Conservation (phyloP, 371 early-diverging fungal genomes). For the Haplosporangium sp. region DNA sequence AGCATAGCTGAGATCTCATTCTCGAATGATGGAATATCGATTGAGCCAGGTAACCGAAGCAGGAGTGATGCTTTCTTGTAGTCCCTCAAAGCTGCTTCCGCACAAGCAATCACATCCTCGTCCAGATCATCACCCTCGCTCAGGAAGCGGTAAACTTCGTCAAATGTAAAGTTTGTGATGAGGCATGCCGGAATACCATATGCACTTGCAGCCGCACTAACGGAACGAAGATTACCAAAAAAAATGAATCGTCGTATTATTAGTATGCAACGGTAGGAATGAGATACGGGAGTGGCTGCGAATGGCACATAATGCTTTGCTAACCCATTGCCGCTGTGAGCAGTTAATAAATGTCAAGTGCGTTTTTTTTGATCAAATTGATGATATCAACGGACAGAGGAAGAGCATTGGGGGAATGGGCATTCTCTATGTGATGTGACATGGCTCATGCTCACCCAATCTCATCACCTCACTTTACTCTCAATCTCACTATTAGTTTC, state of each 20-base stretch:
- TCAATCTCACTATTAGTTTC: too few relatives aligned
- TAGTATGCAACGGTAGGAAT: too few relatives aligned
- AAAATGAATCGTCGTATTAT: neutral
- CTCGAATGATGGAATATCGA: conserved; percentile 75
- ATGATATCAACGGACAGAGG: too few relatives aligned
- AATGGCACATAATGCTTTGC: too few relatives aligned
- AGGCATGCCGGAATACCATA: conserved; percentile 73
- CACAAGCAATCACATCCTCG: conserved; percentile 62
- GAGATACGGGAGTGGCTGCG: too few relatives aligned
- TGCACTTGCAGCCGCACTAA: conserved; percentile 68
- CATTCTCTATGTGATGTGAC: too few relatives aligned
- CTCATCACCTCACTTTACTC: too few relatives aligned
- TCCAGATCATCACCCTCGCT: conserved; percentile 67
- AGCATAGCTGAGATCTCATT: conserved; percentile 42
- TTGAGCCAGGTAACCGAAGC: conserved; percentile 76
- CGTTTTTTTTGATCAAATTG: too few relatives aligned
- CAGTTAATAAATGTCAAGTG: too few relatives aligned
- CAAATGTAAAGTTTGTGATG: conserved; percentile 85
- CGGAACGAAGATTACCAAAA: neutral
- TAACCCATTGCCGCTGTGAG: too few relatives aligned
- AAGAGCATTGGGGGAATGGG: too few relatives aligned
- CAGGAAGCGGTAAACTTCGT: conserved; percentile 75
- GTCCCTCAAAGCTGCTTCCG: conserved; percentile 61
- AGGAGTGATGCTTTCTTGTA: conserved; percentile 71
- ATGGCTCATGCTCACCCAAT: too few relatives aligned